These are phyloP conservation scores for Podospora sp. DNA, from an alignment of 495 filamentous ascomycete genomes.

Conservation along the genomic window DNA sequence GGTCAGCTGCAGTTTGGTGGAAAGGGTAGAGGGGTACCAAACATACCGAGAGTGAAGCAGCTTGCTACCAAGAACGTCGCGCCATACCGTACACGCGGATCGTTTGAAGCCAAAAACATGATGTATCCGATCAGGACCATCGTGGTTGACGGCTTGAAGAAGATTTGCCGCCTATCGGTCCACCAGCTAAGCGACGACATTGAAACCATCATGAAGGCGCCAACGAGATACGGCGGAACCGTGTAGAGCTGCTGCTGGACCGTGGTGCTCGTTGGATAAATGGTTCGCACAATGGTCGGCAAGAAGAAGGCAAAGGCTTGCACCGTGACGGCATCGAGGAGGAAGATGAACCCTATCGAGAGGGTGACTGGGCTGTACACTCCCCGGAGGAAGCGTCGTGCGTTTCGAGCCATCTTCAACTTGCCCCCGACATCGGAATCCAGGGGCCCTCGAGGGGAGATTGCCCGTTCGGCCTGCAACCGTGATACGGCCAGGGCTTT, in stretches of 20 bases:
- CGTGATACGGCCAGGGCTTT: slow-evolving; percentile 1
- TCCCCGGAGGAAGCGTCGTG: slow-evolving; percentile 45
- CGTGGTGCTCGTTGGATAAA: slow-evolving; percentile 11
- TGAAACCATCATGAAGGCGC: neutral
- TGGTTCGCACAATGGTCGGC: slow-evolving; percentile 17
- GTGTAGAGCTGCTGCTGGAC: slow-evolving; percentile 21
- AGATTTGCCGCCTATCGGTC: slow-evolving; percentile 13
- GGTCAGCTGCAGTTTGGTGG: neutral
- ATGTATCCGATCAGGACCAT: slow-evolving; percentile 14
- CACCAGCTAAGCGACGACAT: slow-evolving; percentile 13
- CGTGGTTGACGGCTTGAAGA: slow-evolving; percentile 8
- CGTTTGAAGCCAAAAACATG: slow-evolving; percentile 11
- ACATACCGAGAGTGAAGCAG: slow-evolving; percentile 56
- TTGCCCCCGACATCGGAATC: slow-evolving; percentile 57
- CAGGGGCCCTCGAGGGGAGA: slow-evolving; percentile 20
- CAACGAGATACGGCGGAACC: slow-evolving; percentile 10
- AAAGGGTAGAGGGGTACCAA: neutral
- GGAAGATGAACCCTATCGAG: slow-evolving; percentile 3
- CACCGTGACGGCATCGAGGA: slow-evolving; percentile 17
- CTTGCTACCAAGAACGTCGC: slow-evolving; percentile 16
- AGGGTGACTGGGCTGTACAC: slow-evolving; percentile 10
- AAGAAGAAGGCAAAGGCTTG: slow-evolving; percentile 17
- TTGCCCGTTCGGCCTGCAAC: slow-evolving; percentile 7
- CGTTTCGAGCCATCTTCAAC: neutral
- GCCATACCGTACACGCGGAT: slow-evolving; percentile 7